These are phyloP conservation scores for Verticillium dahliae DNA, from an alignment of 2,329 filamentous ascomycete species.

Conservation along the genomic window DNA sequence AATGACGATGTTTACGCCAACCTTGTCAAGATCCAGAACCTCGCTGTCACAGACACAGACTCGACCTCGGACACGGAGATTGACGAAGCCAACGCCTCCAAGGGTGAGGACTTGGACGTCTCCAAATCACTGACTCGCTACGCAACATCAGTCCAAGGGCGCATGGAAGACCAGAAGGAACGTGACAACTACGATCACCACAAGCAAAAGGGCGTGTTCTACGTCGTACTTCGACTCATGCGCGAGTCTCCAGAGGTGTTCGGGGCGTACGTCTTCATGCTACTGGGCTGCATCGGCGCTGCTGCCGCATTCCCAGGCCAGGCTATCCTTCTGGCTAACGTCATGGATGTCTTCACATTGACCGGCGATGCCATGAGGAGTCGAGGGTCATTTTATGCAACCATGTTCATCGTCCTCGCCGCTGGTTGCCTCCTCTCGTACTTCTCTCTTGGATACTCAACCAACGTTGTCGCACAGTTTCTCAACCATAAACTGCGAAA, in stretches of 20 bases:
- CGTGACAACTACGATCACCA: slow-evolving; percentile 28
- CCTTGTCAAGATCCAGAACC: slow-evolving; percentile 36
- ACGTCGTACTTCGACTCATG: slow-evolving; percentile 24
- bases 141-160: slow-evolving; percentile 19
- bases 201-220: slow-evolving; percentile 21
- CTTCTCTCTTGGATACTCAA: slow-evolving; percentile 26
- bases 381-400: slow-evolving; percentile 43
- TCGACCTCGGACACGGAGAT: slow-evolving; percentile 16
- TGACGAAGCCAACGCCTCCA: slow-evolving; percentile 4
- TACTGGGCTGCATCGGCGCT: slow-evolving; percentile 6
- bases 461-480: slow-evolving; percentile 23
- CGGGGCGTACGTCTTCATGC: slow-evolving; percentile 26
- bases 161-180: slow-evolving; percentile 25
- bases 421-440: slow-evolving; percentile 38
- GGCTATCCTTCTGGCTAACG: slow-evolving; percentile 32
- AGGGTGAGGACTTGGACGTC: slow-evolving; percentile 12
- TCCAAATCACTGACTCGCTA: slow-evolving; percentile 24
- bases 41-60: slow-evolving; percentile 19
- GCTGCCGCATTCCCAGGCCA: slow-evolving; percentile 34
- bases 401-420: slow-evolving; percentile 49
- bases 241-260: slow-evolving; percentile 28
- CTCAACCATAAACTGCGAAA: slow-evolving; percentile 18
- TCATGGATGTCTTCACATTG: slow-evolving; percentile 33
- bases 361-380: slow-evolving; percentile 22
- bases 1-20: slow-evolving; percentile 40